Percentiles rank a stretch among this genome's conserved stretches.
Conservation (phyloP, 208 protist genomes). For the Crithidia thermophila region DNA sequence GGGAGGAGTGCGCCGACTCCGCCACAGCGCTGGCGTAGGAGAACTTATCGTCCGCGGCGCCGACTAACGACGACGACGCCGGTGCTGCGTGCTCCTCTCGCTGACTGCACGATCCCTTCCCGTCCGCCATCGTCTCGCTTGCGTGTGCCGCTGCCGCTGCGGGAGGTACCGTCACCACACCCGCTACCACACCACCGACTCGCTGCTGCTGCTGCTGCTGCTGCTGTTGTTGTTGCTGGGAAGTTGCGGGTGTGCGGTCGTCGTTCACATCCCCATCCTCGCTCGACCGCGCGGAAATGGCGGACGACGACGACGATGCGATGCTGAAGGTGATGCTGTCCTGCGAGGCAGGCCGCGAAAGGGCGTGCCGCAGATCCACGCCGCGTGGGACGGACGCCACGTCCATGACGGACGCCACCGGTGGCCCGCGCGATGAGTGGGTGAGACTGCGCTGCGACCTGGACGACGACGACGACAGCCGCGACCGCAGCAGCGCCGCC, state of each 20-base stretch:
- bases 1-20: conserved; percentile 22
- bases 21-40: background rate
- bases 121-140: too few species aligned
- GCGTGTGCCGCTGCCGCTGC: too few species aligned
- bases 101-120: too few species aligned
- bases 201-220: background rate
- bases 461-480: background rate
- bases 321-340: conserved; percentile 20
- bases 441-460: background rate
- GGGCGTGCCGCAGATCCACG: background rate
- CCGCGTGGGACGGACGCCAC: background rate
- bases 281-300: background rate
- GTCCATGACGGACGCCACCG: conserved; percentile 12
- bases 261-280: background rate
- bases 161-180: too few species aligned
- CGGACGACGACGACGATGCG: background rate
- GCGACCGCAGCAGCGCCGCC: background rate
- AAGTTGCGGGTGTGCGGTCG: background rate
- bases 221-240: conserved; percentile 1
- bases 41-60: background rate
- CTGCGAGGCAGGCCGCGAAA: background rate
- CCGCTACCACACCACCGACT: too few species aligned
- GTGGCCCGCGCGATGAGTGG: conserved; percentile 7
- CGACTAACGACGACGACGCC: too few species aligned
- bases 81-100: too few species aligned